Evolutionary conservation across 2,329 filamentous ascomycete genomes (phyloP).

Genomic region (Pseudogymnoascus pannorum): DNA sequence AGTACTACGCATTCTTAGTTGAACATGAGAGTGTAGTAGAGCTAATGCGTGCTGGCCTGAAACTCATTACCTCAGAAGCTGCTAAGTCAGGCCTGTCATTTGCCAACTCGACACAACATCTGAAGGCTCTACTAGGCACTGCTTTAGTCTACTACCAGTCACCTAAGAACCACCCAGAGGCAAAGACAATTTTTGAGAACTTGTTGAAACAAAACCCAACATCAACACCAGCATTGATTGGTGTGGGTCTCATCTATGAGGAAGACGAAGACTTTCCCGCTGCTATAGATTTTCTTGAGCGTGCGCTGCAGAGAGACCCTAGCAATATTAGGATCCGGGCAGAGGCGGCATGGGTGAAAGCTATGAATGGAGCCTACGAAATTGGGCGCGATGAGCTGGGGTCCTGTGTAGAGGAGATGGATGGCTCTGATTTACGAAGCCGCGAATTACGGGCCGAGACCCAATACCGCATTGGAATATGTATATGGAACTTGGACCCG

Average conservation of each 20-base stretch:
- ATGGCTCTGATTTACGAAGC: constrained; percentile 50
- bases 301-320: constrained; percentile 66
- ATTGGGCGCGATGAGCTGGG: constrained; percentile 63
- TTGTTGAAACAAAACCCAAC: constrained; percentile 69
- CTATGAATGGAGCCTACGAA: constrained; percentile 68
- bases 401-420: constrained; percentile 57
- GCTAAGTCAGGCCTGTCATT: constrained; percentile 63
- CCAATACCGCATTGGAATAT: constrained; percentile 79
- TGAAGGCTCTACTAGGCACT: constrained; percentile 75
- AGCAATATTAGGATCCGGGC: constrained; percentile 71
- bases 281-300: constrained; percentile 71
- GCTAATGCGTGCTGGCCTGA: constrained; percentile 66
- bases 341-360: constrained; percentile 89
- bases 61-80: constrained; percentile 51
- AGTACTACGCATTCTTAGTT: constrained; percentile 77
- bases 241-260: constrained; percentile 84
- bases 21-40: constrained; percentile 80
- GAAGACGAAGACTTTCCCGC: constrained; percentile 84
- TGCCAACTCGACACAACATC: constrained; percentile 62
- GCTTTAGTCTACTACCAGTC: constrained; percentile 84
- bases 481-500: constrained; percentile 75
- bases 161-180: constrained; percentile 82
- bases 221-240: constrained; percentile 76
- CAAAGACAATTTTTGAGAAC: constrained; percentile 75
- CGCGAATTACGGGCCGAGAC: constrained; percentile 75